These are phyloP conservation scores for Blastobotrys arbuscula DNA, from an alignment of 1,139 yeast species.

Conservation along the genomic window DNA sequence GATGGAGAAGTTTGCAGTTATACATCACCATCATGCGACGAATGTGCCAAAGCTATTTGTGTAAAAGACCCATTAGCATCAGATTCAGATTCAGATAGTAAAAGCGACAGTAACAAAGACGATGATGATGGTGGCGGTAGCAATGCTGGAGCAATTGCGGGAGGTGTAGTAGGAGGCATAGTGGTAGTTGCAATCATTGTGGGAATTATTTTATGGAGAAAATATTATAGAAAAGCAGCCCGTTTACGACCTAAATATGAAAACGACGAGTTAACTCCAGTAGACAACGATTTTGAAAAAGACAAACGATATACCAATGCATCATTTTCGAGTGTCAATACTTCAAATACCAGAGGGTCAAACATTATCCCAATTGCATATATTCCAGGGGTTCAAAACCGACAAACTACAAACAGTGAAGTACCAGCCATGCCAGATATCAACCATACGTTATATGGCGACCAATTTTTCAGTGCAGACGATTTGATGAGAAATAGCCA, in stretches of 20 bases:
- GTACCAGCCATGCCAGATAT: conserved; percentile 16
- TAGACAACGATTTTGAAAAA: conserved; percentile 19
- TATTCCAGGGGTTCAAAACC: conserved; percentile 69
- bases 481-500: conserved; percentile 24
- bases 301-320: conserved; percentile 21
- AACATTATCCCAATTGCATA: conserved; percentile 91
- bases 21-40: conserved; percentile 30
- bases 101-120: background rate
- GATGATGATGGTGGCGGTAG: conserved; percentile 9
- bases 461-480: conserved; percentile 21
- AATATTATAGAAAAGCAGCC: conserved; percentile 22
- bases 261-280: conserved; percentile 16
- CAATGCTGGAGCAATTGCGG: conserved; percentile 35
- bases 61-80: conserved; percentile 13
- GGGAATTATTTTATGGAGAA: conserved; percentile 29
- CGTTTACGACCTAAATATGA: conserved; percentile 15
- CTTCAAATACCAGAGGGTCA: conserved; percentile 60
- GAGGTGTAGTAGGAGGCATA: conserved; percentile 37
- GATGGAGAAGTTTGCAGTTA: conserved; percentile 27
- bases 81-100: conserved; percentile 9
- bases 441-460: conserved; percentile 13
- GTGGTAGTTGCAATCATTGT: conserved; percentile 27
- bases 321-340: conserved; percentile 24
- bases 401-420: conserved; percentile 5
- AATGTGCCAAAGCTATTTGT: conserved; percentile 28